phyloP scores from a whole-genome alignment of 2,329 filamentous ascomycete genomes.

The Bipolaris victoriae region DNA sequence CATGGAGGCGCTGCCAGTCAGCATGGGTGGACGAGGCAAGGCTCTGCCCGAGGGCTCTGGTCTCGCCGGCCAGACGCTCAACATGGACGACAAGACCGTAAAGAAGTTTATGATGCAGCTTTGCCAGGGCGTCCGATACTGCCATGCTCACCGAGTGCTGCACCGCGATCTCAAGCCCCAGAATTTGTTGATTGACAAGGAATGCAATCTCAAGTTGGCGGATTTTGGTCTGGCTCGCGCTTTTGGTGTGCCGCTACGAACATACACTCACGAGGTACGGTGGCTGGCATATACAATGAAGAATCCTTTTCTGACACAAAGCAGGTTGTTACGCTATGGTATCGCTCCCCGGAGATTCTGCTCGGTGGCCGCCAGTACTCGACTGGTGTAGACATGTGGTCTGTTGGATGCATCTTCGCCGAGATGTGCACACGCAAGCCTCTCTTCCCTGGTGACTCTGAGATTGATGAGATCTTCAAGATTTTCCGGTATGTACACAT shows the following conservation, averaged over 20 bases:
- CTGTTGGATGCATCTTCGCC: constrained; percentile 90
- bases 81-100: constrained; percentile 79
- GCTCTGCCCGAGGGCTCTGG: constrained; percentile 79
- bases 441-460: constrained; percentile 88
- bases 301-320: constrained; percentile 18
- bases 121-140: constrained; percentile 83
- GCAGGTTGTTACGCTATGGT: constrained; percentile 89
- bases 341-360: constrained; percentile 87
- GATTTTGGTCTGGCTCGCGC: constrained; percentile 90
- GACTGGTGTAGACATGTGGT: constrained; percentile 96
- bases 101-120: constrained; percentile 94
- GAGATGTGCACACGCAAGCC: constrained; percentile 96
- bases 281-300: background rate
- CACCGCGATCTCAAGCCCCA: constrained; percentile 91
- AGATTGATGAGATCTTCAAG: constrained; percentile 95
- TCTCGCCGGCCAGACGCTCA: constrained; percentile 67
- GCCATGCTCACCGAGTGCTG: constrained; percentile 84
- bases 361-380: constrained; percentile 91
- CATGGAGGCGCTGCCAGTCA: constrained; percentile 88
- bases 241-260: constrained; percentile 87
- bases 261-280: constrained; percentile 83
- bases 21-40: constrained; percentile 84
- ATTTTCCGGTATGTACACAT: constrained; percentile 79
- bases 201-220: constrained; percentile 87
- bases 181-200: constrained; percentile 83